Percentiles rank a stretch among this genome's conserved stretches.
phyloP scores from a whole-genome alignment of 148 eudicot genomes.

The Agrostemma githago region DNA sequence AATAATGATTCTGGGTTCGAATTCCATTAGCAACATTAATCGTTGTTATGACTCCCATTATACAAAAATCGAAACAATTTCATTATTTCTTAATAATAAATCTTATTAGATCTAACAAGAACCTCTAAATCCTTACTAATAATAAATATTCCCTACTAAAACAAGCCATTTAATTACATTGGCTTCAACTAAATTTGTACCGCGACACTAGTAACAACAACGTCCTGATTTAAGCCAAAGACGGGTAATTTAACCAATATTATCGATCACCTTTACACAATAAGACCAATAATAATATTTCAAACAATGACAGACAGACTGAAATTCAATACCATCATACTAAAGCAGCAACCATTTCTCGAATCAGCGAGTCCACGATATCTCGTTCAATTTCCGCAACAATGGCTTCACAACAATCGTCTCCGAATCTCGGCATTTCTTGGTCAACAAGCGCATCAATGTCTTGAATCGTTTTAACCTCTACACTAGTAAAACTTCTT shows the following conservation, averaged over 20 bases:
- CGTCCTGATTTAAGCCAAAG: no score
- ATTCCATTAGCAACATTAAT: no score
- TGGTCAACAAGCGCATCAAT: conserved; percentile 59
- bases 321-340: no score
- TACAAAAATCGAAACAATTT: not conserved
- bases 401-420: conserved; percentile 47
- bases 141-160: not conserved
- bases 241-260: no score
- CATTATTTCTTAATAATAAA: conserved; percentile 10
- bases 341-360: conserved; percentile 33
- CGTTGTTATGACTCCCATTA: no score
- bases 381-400: conserved; percentile 52
- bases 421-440: conserved; percentile 40
- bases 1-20: no score
- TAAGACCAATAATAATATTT: no score
- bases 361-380: conserved; percentile 45
- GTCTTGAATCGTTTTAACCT: conserved; percentile 68
- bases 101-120: conserved; percentile 6
- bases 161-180: conserved; percentile 1
- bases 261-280: no score
- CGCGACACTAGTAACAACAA: no score
- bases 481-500: conserved; percentile 35
- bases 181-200: not conserved
- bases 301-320: no score
- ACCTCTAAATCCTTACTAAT: not conserved